Evolutionary conservation across 768 basidiomycete species (phyloP), one percentile per base, ranked within the genome.

Genomic region (Rhizopogon rudus): DNA sequence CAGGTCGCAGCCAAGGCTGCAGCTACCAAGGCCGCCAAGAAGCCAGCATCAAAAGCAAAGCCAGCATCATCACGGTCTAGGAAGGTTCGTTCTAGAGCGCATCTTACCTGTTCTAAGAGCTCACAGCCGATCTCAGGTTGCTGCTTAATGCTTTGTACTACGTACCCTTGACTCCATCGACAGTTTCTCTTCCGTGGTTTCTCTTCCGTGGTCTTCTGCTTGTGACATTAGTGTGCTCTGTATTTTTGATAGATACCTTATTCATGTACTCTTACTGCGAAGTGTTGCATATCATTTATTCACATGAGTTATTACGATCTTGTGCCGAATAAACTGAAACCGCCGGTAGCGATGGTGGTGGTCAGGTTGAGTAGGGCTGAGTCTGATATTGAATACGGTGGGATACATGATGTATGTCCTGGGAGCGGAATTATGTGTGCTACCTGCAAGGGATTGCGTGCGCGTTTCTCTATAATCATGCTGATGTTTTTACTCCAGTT

Each of bases 1-100:
- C 54, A 69, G 64, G 54, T 67, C 46, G 66, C 65, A 3, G 71
- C 59, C 3, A 70, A 71, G 61, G 60, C 65, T 43, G 65, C 68
- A 20, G 67, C 63, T 17, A 53, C 61, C 33, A 70, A 69, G 60
- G 60, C 63, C 7, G 63, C 55, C 16, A 64, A 64, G 53, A 69
- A 65, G 56, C 55, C 63, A 29, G 48, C 61, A 5, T 35, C 65
- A 6, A 56, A 42, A 41, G 42, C 56, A 45, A 57, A 46, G 20
- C 17, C 28, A 14, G 2, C 41, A 28, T 55, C 54, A 35, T 48
- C 46, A 17, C 46, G 46, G 20, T 22, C 48, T 14, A 49, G 48
- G 35, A 49, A 37, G 35, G 48, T 49, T 16, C 5, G 20, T 14
- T 49, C 33, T 37, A 5, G 7, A 16, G 17, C 17, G 6, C 5